Conservation (phyloP, 495 filamentous ascomycete species). For the Beverwykella pulmonaria region DNA sequence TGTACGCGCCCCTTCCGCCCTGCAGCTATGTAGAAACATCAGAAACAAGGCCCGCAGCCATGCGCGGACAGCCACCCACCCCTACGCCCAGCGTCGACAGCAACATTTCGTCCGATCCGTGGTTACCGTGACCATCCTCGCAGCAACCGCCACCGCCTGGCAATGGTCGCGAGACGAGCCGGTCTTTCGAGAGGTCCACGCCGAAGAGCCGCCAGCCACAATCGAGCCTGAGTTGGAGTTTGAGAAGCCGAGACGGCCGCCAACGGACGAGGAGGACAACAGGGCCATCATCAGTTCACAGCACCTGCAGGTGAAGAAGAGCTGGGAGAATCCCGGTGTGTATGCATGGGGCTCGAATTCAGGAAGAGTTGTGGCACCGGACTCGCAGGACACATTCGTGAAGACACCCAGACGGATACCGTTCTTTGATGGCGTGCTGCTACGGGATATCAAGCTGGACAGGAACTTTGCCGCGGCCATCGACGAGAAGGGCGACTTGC, state of each 20-base stretch:
- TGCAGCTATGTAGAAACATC: slow-evolving; percentile 20
- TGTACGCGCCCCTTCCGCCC: slow-evolving; percentile 2
- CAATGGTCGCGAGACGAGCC: slow-evolving; percentile 37
- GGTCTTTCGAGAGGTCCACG: slow-evolving; percentile 46
- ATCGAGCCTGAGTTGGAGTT: slow-evolving; percentile 56
- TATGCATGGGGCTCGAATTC: slow-evolving; percentile 92
- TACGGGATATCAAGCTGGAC: slow-evolving; percentile 86
- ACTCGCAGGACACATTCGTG: slow-evolving; percentile 71
- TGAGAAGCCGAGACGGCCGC: slow-evolving; percentile 58
- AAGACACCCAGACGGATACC: slow-evolving; percentile 77
- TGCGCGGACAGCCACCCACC: slow-evolving; percentile 17
- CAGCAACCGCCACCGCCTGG: slow-evolving; percentile 32
- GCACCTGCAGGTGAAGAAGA: slow-evolving; percentile 82
- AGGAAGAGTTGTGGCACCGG: slow-evolving; percentile 82
- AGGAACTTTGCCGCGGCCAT: slow-evolving; percentile 85
- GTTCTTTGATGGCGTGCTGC: slow-evolving; percentile 81
- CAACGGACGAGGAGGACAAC: slow-evolving; percentile 63
- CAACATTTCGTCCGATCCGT: slow-evolving; percentile 44
- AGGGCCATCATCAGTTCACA: slow-evolving; percentile 73
- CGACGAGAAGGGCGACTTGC: slow-evolving; percentile 80
- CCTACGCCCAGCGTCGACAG: slow-evolving; percentile 43
- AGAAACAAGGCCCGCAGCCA: slow-evolving; percentile 15
- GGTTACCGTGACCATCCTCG: slow-evolving; percentile 35
- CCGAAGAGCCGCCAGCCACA: slow-evolving; percentile 50
- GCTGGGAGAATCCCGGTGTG: slow-evolving; percentile 85